Evolutionary conservation across 2,329 filamentous ascomycete species (phyloP).

Genomic region (Thermochaetoides dissita): DNA sequence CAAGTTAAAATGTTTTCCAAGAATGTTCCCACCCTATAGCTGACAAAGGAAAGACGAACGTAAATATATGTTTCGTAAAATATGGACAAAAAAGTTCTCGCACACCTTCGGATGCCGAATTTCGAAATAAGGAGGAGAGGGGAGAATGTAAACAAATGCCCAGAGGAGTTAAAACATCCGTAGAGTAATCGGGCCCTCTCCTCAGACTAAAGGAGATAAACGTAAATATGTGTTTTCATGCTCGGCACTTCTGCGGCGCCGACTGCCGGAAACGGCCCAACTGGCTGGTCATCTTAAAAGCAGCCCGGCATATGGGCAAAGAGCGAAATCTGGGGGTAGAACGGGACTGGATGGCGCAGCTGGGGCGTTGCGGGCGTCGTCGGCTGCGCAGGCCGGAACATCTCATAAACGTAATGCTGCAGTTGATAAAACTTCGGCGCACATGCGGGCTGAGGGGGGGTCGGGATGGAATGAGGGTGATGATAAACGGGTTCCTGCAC

Average conservation of each 20-base stretch:
- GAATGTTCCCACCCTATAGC: not conserved
- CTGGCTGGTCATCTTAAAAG: conserved; percentile 23
- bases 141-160: no score
- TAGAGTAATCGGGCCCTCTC: no score
- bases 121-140: no score
- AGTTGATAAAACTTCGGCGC: conserved; percentile 32
- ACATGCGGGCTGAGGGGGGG: conserved; percentile 20
- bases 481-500: not conserved
- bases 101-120: no score
- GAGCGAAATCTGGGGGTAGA: conserved; percentile 39
- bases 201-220: no score
- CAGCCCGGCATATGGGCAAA: conserved; percentile 38
- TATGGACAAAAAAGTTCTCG: not conserved
- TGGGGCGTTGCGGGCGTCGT: conserved; percentile 20
- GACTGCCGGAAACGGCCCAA: no score
- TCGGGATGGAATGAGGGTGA: conserved; percentile 17
- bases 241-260: no score
- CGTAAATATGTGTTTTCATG: no score
- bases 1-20: not conserved
- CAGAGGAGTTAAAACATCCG: no score
- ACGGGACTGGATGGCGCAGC: conserved; percentile 34
- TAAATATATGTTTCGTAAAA: not conserved
- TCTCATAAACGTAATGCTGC: conserved; percentile 32
- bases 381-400: conserved; percentile 37
- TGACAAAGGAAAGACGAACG: not conserved